Conservation (phyloP, 2,329 filamentous ascomycete species). For the Penicillium sp. region DNA sequence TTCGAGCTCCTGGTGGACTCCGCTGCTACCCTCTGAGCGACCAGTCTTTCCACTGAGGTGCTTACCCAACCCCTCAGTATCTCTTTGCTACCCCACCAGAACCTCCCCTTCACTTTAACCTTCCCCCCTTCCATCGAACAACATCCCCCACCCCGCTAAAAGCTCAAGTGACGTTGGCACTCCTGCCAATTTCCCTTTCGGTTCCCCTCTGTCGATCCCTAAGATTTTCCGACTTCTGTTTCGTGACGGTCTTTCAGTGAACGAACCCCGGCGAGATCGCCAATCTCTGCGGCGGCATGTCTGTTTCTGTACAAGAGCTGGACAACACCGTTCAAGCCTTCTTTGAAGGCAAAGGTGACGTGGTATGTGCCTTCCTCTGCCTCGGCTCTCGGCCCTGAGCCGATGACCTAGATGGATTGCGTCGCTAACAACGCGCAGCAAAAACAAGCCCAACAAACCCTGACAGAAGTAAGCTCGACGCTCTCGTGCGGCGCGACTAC, state of each 20-base stretch:
- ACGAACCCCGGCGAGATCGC: constrained; percentile 25
- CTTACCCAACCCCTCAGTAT: constrained; percentile 18
- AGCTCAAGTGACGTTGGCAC: constrained; percentile 11
- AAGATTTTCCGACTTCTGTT: constrained; percentile 6
- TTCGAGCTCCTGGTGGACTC: background rate
- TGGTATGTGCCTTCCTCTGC: constrained; percentile 56
- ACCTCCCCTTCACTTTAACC: constrained; percentile 5
- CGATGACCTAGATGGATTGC: background rate
- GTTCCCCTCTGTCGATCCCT: constrained; percentile 4
- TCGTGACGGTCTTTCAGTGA: constrained; percentile 19
- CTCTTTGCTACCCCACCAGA: constrained; percentile 26
- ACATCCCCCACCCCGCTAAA: background rate
- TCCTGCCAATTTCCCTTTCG: constrained; percentile 12
- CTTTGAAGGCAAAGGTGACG: constrained; percentile 91
- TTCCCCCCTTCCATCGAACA: background rate
- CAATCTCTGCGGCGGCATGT: constrained; percentile 47
- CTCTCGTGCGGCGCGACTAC: background rate
- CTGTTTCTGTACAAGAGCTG: constrained; percentile 81
- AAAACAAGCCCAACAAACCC: constrained; percentile 87
- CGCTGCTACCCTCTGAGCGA: background rate
- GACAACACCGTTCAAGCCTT: constrained; percentile 94
- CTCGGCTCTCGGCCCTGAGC: background rate
- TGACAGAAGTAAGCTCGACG: constrained; percentile 73
- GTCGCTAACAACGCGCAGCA: constrained; percentile 55
- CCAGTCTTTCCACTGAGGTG: constrained; percentile 10